Conservation (phyloP, 148 eudicot species). For the Amaranthus hypochondriacus region DNA sequence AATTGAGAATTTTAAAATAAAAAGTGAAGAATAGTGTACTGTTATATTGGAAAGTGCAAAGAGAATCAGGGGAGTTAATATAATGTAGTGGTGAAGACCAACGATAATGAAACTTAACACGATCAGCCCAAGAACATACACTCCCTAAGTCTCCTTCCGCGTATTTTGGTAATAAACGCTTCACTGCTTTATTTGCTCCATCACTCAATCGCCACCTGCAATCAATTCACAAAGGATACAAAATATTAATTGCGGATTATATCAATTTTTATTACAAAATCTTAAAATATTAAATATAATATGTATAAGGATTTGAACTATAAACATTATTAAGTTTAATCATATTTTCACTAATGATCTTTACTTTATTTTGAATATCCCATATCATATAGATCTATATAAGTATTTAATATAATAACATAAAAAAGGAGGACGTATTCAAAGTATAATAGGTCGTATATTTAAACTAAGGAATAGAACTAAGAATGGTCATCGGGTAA, state of each 20-base stretch:
- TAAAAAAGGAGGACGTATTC: too few relatives aligned
- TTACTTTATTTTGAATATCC: too few relatives aligned
- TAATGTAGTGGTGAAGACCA: conserved; percentile 86
- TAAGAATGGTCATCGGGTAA: too few relatives aligned
- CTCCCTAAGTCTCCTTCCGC: conserved; percentile 37
- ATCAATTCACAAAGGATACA: background rate
- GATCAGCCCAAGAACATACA: conserved; percentile 66
- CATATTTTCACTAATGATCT: too few relatives aligned
- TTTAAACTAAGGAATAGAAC: too few relatives aligned
- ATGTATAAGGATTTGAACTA: too few relatives aligned
- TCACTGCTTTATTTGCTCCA: conserved; percentile 57
- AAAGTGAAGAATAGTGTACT: conserved; percentile 30
- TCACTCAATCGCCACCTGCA: conserved; percentile 56
- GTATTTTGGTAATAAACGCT: conserved; percentile 35
- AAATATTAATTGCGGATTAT: background rate
- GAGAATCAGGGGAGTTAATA: conserved; percentile 67
- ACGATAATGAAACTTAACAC: conserved; percentile 58
- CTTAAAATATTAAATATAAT: too few relatives aligned
- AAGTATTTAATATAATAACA: too few relatives aligned
- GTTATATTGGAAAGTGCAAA: conserved; percentile 56
- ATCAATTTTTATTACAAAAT: background rate
- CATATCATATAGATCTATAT: too few relatives aligned
- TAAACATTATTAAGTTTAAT: too few relatives aligned
- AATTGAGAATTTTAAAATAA: too few relatives aligned
- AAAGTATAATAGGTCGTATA: too few relatives aligned